These are phyloP conservation scores for Citrus cavaleriei DNA, from an alignment of 345 rosid species.

Conservation along the genomic window DNA sequence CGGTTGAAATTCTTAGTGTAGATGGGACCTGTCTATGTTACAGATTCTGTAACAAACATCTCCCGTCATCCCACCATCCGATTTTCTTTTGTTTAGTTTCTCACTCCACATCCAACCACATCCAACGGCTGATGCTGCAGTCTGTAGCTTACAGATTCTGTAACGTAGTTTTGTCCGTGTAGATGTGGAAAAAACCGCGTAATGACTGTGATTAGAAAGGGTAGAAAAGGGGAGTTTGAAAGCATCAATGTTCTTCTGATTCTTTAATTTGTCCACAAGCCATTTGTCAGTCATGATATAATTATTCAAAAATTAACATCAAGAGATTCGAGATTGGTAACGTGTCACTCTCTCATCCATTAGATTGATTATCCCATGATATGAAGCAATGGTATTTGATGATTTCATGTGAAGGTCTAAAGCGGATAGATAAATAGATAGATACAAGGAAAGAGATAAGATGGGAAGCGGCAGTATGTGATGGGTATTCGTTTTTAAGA, in stretches of 20 bases:
- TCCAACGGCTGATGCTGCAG: too few species aligned
- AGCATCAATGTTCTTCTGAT: slow-evolving; percentile 10
- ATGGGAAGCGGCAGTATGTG: slow-evolving; percentile 14
- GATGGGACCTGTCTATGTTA: too few species aligned
- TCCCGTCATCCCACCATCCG: too few species aligned
- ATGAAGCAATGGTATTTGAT: not conserved
- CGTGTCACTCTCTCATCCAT: slow-evolving; percentile 17
- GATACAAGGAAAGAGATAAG: slow-evolving; percentile 21
- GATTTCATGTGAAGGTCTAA: not conserved
- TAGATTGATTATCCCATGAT: not conserved
- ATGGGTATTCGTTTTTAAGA: slow-evolving; percentile 23
- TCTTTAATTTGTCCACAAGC: slow-evolving; percentile 7
- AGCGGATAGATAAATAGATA: not conserved
- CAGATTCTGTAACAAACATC: too few species aligned
- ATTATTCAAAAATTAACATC: too few species aligned
- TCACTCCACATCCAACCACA: too few species aligned
- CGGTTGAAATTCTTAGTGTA: not conserved
- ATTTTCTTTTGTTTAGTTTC: too few species aligned
- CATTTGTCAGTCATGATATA: not conserved
- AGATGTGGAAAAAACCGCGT: not conserved
- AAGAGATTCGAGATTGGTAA: not conserved
- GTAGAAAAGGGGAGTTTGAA: not conserved
- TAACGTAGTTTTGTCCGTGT: too few species aligned
- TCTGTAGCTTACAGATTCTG: too few species aligned
- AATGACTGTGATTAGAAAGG: not conserved